Evolutionary conservation across 2,329 filamentous ascomycete genomes (phyloP).

Genomic region (Colletotrichum limetticola): DNA sequence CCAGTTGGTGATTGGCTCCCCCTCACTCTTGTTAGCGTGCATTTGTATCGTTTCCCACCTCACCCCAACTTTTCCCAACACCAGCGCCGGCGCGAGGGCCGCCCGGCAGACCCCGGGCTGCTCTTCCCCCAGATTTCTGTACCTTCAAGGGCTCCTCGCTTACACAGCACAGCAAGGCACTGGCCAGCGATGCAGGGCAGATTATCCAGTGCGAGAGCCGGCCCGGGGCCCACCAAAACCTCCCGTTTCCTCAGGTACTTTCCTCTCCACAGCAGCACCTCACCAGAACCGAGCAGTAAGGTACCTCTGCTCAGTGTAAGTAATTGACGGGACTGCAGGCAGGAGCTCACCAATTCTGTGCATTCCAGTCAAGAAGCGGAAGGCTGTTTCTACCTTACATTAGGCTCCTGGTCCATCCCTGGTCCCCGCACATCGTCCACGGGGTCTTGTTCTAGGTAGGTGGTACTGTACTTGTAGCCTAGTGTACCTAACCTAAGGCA

Average conservation of each 20-base stretch:
- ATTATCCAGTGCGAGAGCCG: neutral
- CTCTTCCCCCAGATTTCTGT: constrained; percentile 29
- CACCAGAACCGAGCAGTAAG: neutral
- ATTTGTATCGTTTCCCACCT: constrained; percentile 1
- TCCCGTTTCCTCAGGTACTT: neutral
- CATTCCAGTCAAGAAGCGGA: constrained; percentile 18
- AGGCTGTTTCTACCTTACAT: constrained; percentile 21
- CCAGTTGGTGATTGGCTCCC: constrained; percentile 14
- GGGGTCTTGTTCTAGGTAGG: constrained; percentile 10
- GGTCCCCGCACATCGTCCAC: constrained; percentile 22
- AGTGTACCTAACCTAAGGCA: no score
- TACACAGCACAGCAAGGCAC: neutral
- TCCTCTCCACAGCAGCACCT: neutral
- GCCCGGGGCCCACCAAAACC: neutral
- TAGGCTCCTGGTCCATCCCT: constrained; percentile 3
- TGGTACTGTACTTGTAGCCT: neutral
- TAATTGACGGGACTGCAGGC: neutral
- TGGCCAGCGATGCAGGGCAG: neutral
- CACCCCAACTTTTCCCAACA: constrained; percentile 22
- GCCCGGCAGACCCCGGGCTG: constrained; percentile 11
- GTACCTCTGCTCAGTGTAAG: neutral
- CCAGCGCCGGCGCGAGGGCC: neutral
- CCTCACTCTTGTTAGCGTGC: constrained; percentile 25
- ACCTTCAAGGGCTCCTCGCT: neutral
- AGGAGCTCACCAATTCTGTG: constrained; percentile 1